Percentiles rank a stretch among this genome's conserved stretches.
phyloP scores from a whole-genome alignment of 2,329 filamentous ascomycete species.

The Immersiporthe knoxdaviesiana region DNA sequence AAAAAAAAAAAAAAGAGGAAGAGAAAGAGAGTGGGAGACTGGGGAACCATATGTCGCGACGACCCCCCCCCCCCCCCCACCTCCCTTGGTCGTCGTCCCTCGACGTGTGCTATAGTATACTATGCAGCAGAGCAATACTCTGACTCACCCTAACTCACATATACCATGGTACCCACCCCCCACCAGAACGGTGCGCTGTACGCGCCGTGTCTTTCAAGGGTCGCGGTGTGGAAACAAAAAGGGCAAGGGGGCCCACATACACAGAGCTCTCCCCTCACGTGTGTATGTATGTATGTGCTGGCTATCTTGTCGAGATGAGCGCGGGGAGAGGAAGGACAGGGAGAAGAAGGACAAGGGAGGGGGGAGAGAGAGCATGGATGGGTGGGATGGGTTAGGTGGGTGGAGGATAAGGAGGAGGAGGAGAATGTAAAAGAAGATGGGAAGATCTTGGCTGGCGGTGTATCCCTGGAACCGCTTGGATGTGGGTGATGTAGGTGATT shows the following conservation, averaged over 20 bases:
- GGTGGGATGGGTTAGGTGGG: neutral
- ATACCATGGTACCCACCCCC: neutral
- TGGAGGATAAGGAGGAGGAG: neutral
- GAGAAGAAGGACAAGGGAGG: neutral
- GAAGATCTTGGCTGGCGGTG: slow-evolving; percentile 9
- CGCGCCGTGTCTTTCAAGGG: slow-evolving; percentile 9
- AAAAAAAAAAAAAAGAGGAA: neutral
- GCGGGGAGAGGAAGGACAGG: neutral
- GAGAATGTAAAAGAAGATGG: neutral
- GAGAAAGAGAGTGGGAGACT: neutral
- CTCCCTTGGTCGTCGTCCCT: neutral
- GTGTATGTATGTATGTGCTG: neutral
- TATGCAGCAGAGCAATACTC: too few relatives aligned
- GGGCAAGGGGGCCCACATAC: neutral
- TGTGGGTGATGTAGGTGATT: neutral
- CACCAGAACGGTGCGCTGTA: neutral
- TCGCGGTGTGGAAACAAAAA: neutral
- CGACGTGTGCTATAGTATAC: neutral
- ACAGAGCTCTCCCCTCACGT: neutral
- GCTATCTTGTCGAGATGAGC: neutral
- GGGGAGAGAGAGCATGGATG: too few relatives aligned
- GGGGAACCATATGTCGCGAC: neutral
- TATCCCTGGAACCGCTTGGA: slow-evolving; percentile 10
- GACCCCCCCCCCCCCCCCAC: neutral
- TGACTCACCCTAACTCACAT: slow-evolving; percentile 22